phyloP scores from a whole-genome alignment of 2,329 filamentous ascomycete species.

The Volutella citrinella region DNA sequence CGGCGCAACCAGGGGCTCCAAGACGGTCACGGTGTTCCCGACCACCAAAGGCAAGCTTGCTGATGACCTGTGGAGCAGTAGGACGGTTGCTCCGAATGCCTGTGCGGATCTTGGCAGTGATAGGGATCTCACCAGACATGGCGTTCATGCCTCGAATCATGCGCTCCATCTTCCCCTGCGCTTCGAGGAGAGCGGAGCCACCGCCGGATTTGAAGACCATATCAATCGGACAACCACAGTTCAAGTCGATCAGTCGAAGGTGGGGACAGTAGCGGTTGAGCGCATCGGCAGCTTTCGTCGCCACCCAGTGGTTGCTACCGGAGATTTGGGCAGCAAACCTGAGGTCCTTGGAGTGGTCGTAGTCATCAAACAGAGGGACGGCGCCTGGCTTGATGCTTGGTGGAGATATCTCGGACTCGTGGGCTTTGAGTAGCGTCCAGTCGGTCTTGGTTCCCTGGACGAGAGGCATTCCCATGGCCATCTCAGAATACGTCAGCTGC shows the following conservation, averaged over 20 bases:
- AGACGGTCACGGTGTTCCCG: conserved; percentile 66
- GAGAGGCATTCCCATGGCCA: conserved; percentile 89
- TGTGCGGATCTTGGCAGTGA: conserved; percentile 92
- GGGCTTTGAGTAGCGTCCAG: conserved; percentile 93
- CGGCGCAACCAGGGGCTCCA: conserved; percentile 81
- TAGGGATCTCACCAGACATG: conserved; percentile 84
- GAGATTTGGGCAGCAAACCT: conserved; percentile 93
- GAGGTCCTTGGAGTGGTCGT: conserved; percentile 79
- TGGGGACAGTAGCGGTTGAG: conserved; percentile 75
- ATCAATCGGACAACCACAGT: conserved; percentile 97
- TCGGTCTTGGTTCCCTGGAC: conserved; percentile 87
- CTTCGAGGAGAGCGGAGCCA: conserved; percentile 88
- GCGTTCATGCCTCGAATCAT: conserved; percentile 96
- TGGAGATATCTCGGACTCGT: conserved; percentile 74
- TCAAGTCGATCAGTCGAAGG: conserved; percentile 87
- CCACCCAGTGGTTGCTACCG: conserved; percentile 87
- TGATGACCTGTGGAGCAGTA: conserved; percentile 76
- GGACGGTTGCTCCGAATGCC: conserved; percentile 79
- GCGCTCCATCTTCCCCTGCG: conserved; percentile 83
- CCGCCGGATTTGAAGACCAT: conserved; percentile 85
- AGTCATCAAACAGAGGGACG: conserved; percentile 62
- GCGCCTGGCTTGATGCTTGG: conserved; percentile 61
- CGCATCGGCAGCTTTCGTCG: conserved; percentile 82
- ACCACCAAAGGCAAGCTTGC: conserved; percentile 78
- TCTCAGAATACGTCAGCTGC: conserved; percentile 94